Conservation (phyloP, 2,329 filamentous ascomycete genomes). For the Botryotinia globosa region DNA sequence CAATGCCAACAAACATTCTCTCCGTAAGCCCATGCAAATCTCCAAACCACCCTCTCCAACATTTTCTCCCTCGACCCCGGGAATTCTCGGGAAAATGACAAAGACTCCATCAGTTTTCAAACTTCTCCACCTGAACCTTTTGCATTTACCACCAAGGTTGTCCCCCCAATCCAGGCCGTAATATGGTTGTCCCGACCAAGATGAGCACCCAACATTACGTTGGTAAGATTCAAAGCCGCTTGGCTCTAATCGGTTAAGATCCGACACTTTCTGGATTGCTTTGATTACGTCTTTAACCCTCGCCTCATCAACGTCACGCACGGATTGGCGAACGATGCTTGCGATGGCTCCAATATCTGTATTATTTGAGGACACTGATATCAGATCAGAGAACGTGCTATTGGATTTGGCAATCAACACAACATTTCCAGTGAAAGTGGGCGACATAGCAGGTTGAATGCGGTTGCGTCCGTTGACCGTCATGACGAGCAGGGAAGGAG, state of each 20-base stretch:
- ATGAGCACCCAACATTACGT: slow-evolving; percentile 1
- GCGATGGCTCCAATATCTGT: neutral
- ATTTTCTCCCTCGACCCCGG: neutral
- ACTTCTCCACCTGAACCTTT: slow-evolving; percentile 10
- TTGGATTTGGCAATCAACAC: neutral
- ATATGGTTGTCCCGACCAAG: slow-evolving; percentile 3
- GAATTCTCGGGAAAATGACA: slow-evolving; percentile 6
- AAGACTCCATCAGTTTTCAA: slow-evolving; percentile 13
- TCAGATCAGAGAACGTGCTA: neutral
- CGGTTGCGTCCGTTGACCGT: neutral
- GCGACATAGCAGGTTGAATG: neutral
- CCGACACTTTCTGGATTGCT: neutral
- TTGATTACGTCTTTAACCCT: slow-evolving; percentile 5
- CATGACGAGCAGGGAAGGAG: neutral
- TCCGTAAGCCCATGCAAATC: slow-evolving; percentile 1
- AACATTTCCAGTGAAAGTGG: neutral
- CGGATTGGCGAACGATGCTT: neutral
- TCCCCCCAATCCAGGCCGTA: neutral
- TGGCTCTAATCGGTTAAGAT: neutral
- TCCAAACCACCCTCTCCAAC: neutral
- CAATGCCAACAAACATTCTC: slow-evolving; percentile 4
- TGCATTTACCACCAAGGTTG: neutral
- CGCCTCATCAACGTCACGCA: neutral
- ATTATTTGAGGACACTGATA: neutral
- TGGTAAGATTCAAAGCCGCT: neutral